A percentile compares a stretch with the other conserved stretches of the same genome.
phyloP scores from a whole-genome alignment of 257 asterid species.

The Coffea canephora region DNA sequence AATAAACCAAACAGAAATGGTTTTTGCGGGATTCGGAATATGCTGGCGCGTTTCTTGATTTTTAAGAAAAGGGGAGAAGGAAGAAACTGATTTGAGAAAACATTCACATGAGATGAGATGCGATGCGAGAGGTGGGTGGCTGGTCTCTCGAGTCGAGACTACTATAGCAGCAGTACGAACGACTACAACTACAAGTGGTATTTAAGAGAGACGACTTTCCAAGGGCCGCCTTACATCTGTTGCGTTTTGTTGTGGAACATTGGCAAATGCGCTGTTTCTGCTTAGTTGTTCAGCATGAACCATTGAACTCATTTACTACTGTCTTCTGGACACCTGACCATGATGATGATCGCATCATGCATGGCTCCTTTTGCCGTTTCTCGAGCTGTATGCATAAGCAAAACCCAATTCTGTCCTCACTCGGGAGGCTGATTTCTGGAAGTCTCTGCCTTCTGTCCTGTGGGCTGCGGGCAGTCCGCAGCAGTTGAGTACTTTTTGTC shows the following conservation, averaged over 20 bases:
- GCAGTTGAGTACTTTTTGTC: not conserved
- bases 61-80: not conserved
- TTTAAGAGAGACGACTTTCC: not conserved
- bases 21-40: not conserved
- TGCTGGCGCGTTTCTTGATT: constrained; percentile 26
- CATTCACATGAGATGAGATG: no score
- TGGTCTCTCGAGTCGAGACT: no score
- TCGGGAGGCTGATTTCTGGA: not conserved
- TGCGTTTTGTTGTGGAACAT: not conserved
- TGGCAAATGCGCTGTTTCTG: not conserved
- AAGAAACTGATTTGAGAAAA: no score
- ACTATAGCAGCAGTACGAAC: no score
- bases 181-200: no score
- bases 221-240: not conserved
- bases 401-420: not conserved
- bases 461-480: not conserved
- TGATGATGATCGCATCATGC: not conserved
- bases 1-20: constrained; percentile 27
- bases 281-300: constrained; percentile 8
- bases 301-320: not conserved
- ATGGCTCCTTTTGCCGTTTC: not conserved
- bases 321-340: not conserved
- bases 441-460: not conserved
- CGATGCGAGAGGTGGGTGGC: no score
- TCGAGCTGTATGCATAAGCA: not conserved